Conservation (phyloP, 2,329 filamentous ascomycete genomes). For the Exophiala calicioides region DNA sequence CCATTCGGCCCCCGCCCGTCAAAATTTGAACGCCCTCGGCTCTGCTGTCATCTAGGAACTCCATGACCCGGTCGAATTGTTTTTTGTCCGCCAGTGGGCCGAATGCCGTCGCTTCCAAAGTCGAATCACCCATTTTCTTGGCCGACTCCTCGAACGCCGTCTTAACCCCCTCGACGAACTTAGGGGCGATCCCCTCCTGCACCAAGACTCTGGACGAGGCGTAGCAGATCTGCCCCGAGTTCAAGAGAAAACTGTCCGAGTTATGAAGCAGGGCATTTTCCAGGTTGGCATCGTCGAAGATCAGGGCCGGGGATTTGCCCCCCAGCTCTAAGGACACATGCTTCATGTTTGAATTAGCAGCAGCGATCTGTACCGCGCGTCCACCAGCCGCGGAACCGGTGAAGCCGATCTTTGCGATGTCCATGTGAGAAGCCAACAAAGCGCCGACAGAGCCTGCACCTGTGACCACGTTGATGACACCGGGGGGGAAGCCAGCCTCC, state of each 20-base stretch:
- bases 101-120: constrained; percentile 69
- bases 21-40: constrained; percentile 68
- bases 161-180: constrained; percentile 62
- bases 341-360: constrained; percentile 50
- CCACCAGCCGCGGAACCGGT: constrained; percentile 42
- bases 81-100: constrained; percentile 72
- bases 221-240: constrained; percentile 66
- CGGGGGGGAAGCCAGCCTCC: constrained; percentile 74
- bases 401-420: constrained; percentile 46
- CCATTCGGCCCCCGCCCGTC: constrained; percentile 61
- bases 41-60: constrained; percentile 69
- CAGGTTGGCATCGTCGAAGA: constrained; percentile 67
- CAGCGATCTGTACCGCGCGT: constrained; percentile 42
- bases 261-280: constrained; percentile 70
- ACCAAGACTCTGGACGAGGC: constrained; percentile 66
- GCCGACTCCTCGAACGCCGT: constrained; percentile 39
- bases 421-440: constrained; percentile 42
- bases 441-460: constrained; percentile 36
- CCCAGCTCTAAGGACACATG: constrained; percentile 66
- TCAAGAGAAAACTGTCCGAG: constrained; percentile 57
- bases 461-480: constrained; percentile 55
- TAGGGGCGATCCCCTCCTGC: constrained; percentile 61
- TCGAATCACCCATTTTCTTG: constrained; percentile 67
- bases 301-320: constrained; percentile 65
- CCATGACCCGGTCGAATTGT: constrained; percentile 70